A percentile compares a stretch with the other conserved stretches of the same genome.
Evolutionary conservation across 768 basidiomycete species (phyloP).

Genomic region (Fibroporia radiculosa): DNA sequence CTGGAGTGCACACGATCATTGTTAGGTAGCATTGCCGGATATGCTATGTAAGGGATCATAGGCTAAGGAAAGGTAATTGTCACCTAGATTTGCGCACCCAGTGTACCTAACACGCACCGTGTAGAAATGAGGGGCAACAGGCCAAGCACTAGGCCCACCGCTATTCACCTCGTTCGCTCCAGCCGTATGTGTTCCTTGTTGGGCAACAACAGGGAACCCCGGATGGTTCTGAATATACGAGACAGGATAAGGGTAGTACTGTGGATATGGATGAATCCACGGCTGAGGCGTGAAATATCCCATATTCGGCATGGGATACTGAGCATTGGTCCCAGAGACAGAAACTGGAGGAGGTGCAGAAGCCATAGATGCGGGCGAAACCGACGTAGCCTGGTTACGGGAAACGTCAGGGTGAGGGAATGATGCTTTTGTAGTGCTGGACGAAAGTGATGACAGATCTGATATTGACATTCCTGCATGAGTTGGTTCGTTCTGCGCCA

Average conservation of each 20-base stretch:
- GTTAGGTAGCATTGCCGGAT: not conserved
- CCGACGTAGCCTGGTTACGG: slow-evolving; percentile 19
- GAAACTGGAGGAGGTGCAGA: slow-evolving; percentile 27
- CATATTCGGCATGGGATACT: slow-evolving; percentile 27
- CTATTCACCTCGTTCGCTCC: slow-evolving; percentile 27
- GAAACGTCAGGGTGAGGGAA: slow-evolving; percentile 17
- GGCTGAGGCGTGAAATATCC: slow-evolving; percentile 37
- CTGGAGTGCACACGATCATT: not conserved
- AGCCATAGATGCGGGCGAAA: slow-evolving; percentile 28
- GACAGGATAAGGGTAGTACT: slow-evolving; percentile 43
- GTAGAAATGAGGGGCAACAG: not conserved
- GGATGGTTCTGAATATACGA: slow-evolving; percentile 40
- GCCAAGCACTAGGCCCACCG: not conserved
- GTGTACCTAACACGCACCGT: not conserved
- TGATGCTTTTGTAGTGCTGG: slow-evolving; percentile 8
- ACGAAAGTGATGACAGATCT: slow-evolving; percentile 6
- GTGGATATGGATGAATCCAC: slow-evolving; percentile 49
- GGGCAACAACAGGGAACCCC: slow-evolving; percentile 30
- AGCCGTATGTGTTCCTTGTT: slow-evolving; percentile 16
- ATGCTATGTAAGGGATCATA: slow-evolving; percentile 5
- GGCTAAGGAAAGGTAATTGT: not conserved
- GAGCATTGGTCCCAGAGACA: slow-evolving; percentile 13
- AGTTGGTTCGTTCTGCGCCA: not conserved
- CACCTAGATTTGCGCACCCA: not conserved
- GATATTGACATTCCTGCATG: not conserved